A percentile compares a stretch with the other conserved stretches of the same genome.
phyloP scores from a whole-genome alignment of 208 protist genomes.

The Herpetomonas muscarum region DNA sequence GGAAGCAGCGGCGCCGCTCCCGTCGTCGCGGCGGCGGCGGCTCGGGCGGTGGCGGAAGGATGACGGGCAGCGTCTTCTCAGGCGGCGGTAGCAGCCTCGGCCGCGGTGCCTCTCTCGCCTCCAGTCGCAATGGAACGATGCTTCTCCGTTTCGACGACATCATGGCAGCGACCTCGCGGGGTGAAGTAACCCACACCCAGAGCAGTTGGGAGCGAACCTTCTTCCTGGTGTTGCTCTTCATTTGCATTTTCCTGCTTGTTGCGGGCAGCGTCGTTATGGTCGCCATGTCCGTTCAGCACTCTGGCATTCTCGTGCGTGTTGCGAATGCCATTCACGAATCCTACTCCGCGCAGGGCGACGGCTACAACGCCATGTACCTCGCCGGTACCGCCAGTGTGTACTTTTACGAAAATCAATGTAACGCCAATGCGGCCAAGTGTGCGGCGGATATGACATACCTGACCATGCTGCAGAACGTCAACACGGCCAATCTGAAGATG shows the following conservation, averaged over 20 bases:
- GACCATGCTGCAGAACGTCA: slow-evolving; percentile 9
- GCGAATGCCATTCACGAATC: slow-evolving; percentile 6
- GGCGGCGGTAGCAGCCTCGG: not conserved
- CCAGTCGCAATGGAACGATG: not conserved
- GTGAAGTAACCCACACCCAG: not conserved
- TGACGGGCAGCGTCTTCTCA: not conserved
- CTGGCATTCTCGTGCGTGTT: not conserved
- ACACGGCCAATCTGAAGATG: slow-evolving; percentile 6
- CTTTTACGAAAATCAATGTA: slow-evolving; percentile 2
- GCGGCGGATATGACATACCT: slow-evolving; percentile 1
- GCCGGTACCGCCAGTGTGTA: not conserved
- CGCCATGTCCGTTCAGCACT: not conserved
- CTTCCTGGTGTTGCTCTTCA: slow-evolving; percentile 12
- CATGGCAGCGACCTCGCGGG: not conserved
- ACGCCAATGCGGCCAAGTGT: not conserved
- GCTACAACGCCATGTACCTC: slow-evolving; percentile 1
- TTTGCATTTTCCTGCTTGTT: not conserved
- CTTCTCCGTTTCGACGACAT: slow-evolving; percentile 1
- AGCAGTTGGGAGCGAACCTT: slow-evolving; percentile 1
- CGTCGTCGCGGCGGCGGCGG: not conserved
- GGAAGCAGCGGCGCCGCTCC: slow-evolving; percentile 15
- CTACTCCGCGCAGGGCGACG: not conserved
- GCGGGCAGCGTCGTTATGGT: not conserved
- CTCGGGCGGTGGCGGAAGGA: not conserved
- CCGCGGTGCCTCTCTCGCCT: not conserved